Base-by-base conservation (phyloP, 345 rosid species). In the Barbarea vulgaris region DNA sequence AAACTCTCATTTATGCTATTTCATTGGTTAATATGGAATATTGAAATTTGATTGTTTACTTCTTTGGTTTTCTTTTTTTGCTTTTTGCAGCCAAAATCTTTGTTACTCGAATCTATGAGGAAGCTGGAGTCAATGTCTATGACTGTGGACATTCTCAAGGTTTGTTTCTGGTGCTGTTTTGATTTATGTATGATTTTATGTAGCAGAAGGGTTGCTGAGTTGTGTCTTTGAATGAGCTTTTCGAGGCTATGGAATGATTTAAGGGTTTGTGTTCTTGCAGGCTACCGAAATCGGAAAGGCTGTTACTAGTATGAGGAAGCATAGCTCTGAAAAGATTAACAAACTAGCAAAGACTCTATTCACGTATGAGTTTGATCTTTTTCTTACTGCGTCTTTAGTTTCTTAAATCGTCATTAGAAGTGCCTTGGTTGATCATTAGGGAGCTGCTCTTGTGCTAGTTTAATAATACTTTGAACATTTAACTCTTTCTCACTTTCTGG, bases 251-350 rank as follows among this genome's bases (percentile, higher is more conserved):
- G 28, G 17, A 65, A 30, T 56, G 30, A 63, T 47, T 24, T 58
- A 8, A 39, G 50, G 41, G 24, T 31, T 67, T 59, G 25, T 14
- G 7, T 78, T 71, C 25, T 64, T n/a, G 89, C 73, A 95, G 99
- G 84, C 69, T 71, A 90, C 97, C 77, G 88, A 84, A 80, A 88
- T 95, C 27, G 98, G 99, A 65, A 92, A 87, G 84, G 87, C 88
- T 51, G 96, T 95, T 70, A 89, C 85, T 85, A 70, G 80, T 6
- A 80, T 95, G 37, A 75, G 96, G 73, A 95, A 77, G 81, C 97
- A 92, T 73, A 72, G 82, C 50, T 88, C 91, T 0, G 77, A 84
- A 74, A 56, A 70, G 79, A 88, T 90, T 77, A 70, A 87, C 9
- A 61, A 81, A 39, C 92, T 89, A 64, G 85, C 91, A 1, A 83